Percentiles rank a stretch among this genome's conserved stretches.
These are phyloP conservation scores for Leccinum sublutescens DNA, from an alignment of 768 basidiomycete genomes.

Conservation along the genomic window DNA sequence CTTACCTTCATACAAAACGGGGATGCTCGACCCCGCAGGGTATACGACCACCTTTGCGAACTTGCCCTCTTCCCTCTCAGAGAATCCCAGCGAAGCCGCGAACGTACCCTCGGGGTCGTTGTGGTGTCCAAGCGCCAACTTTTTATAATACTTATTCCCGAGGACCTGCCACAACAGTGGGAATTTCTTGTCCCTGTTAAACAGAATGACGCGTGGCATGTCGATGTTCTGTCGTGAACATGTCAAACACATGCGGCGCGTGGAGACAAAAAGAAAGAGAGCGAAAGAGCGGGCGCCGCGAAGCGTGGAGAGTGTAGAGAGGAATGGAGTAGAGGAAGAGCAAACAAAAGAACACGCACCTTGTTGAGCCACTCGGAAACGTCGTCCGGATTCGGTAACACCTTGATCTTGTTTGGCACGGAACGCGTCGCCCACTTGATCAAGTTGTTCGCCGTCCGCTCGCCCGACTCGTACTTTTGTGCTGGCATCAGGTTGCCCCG, in stretches of 20 bases:
- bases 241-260: background rate
- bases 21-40: slow-evolving; percentile 53
- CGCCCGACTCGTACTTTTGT: slow-evolving; percentile 61
- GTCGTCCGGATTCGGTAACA: slow-evolving; percentile 54
- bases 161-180: slow-evolving; percentile 82
- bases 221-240: slow-evolving; percentile 34
- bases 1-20: slow-evolving; percentile 68
- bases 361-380: slow-evolving; percentile 66
- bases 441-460: slow-evolving; percentile 70
- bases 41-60: slow-evolving; percentile 72
- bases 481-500: slow-evolving; percentile 63
- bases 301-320: background rate
- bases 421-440: slow-evolving; percentile 74
- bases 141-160: slow-evolving; percentile 64
- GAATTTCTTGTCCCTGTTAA: slow-evolving; percentile 73
- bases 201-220: slow-evolving; percentile 58
- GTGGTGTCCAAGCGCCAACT: slow-evolving; percentile 61
- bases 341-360: slow-evolving; percentile 41
- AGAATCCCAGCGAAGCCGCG: slow-evolving; percentile 57
- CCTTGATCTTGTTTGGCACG: slow-evolving; percentile 69
- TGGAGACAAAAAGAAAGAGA: background rate
- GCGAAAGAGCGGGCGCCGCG: background rate
- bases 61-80: slow-evolving; percentile 48
- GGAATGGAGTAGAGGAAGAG: background rate
- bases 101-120: slow-evolving; percentile 65